A percentile compares a stretch with the other conserved stretches of the same genome.
These are phyloP conservation scores for Turnera subulata DNA, from an alignment of 345 rosid genomes.

Conservation along the genomic window DNA sequence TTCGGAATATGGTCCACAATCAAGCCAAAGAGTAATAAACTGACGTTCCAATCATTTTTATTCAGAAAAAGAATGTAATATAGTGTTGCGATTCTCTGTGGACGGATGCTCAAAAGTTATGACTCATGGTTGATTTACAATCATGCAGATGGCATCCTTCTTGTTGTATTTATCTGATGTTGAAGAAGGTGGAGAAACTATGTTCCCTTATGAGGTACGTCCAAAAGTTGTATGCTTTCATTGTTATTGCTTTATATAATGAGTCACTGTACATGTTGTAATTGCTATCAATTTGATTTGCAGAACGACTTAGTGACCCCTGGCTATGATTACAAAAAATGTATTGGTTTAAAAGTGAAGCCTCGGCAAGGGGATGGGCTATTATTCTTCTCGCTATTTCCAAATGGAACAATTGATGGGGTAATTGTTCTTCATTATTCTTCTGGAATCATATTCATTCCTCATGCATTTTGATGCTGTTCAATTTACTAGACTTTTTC, in stretches of 20 bases:
- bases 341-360: conserved; percentile 71
- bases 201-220: conserved; percentile 76
- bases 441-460: background rate
- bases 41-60: background rate
- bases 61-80: no score
- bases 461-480: no score
- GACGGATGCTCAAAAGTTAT: conserved; percentile 2
- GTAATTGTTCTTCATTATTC: conserved; percentile 27
- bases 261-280: background rate
- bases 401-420: conserved; percentile 71
- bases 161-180: conserved; percentile 61
- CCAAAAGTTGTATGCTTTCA: conserved; percentile 8
- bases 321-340: conserved; percentile 56
- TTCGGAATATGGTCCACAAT: conserved; percentile 46
- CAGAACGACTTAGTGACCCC: conserved; percentile 42
- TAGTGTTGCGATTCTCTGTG: background rate
- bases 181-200: conserved; percentile 81
- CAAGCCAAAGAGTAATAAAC: conserved; percentile 65
- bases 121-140: conserved; percentile 5
- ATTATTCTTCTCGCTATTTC: conserved; percentile 51
- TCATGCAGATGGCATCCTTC: conserved; percentile 57
- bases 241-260: background rate
- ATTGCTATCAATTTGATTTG: conserved; percentile 5
- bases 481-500: background rate
- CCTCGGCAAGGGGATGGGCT: conserved; percentile 76